A percentile compares a stretch with the other conserved stretches of the same genome.
Evolutionary conservation across 2,329 filamentous ascomycete genomes (phyloP).

Genomic region (Venturia pyrina): DNA sequence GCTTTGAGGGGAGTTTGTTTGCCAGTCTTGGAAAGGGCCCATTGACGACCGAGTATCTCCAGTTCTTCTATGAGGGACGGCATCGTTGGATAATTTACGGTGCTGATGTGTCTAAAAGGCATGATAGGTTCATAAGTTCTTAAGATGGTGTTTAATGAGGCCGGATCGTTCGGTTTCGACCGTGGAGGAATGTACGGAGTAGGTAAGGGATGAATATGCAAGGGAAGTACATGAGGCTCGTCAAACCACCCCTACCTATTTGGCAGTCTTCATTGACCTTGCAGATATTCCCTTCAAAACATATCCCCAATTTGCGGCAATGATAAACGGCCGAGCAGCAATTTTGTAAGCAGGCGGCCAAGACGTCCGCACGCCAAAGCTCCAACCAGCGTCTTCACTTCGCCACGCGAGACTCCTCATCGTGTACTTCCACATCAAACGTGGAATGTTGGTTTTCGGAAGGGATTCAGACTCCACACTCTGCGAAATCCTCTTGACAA

Average conservation of each 20-base stretch:
- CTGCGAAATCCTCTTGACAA: background rate
- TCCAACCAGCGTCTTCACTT: background rate
- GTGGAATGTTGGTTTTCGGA: background rate
- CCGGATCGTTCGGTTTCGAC: background rate
- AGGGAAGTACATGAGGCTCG: background rate
- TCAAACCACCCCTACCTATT: background rate
- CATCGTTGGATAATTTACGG: background rate
- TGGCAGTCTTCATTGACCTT: background rate
- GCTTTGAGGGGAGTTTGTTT: background rate
- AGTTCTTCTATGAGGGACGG: slow-evolving; percentile 1
- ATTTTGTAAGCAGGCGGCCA: background rate
- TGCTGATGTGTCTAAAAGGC: background rate
- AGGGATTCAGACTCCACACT: background rate
- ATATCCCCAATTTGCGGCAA: background rate
- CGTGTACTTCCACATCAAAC: background rate
- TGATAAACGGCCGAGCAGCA: background rate
- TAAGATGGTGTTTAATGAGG: background rate
- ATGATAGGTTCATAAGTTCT: background rate
- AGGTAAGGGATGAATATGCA: background rate
- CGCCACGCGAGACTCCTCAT: background rate
- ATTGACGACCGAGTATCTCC: background rate
- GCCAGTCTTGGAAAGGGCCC: background rate
- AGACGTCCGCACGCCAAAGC: background rate
- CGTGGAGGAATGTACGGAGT: background rate
- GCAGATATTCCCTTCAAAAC: background rate